phyloP scores from a whole-genome alignment of 2,329 filamentous ascomycete species.

The Calcarisporium arbuscula region DNA sequence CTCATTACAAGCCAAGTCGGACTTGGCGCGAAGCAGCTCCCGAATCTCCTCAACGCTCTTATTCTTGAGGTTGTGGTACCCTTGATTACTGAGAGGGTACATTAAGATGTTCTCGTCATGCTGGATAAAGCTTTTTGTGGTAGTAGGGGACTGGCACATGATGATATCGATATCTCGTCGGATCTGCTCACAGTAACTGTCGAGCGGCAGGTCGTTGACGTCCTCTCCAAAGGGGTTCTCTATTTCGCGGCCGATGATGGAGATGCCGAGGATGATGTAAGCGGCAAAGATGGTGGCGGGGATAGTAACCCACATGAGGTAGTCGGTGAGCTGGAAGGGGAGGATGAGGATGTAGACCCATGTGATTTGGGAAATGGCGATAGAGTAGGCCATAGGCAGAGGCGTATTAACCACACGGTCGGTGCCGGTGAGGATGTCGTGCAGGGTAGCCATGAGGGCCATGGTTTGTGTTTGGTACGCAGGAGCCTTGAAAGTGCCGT shows the following conservation, averaged over 20 bases:
- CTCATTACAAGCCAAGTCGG: too few relatives aligned
- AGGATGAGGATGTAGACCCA: slow-evolving; percentile 68
- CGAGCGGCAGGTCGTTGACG: slow-evolving; percentile 73
- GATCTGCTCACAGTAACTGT: slow-evolving; percentile 69
- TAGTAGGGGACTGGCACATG: too few relatives aligned
- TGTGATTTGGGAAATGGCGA: slow-evolving; percentile 70
- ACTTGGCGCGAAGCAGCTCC: too few relatives aligned
- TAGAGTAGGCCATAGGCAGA: slow-evolving; percentile 66
- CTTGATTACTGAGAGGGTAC: too few relatives aligned
- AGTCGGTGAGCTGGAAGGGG: slow-evolving; percentile 61
- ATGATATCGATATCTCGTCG: slow-evolving; percentile 69
- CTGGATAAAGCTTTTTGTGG: too few relatives aligned
- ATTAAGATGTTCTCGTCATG: too few relatives aligned
- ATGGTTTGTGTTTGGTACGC: slow-evolving; percentile 47
- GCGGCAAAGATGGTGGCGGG: slow-evolving; percentile 46
- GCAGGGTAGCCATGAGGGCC: slow-evolving; percentile 47
- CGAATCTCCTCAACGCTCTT: too few relatives aligned
- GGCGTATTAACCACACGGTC: slow-evolving; percentile 71
- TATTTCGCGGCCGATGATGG: slow-evolving; percentile 69
- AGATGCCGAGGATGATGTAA: slow-evolving; percentile 37
- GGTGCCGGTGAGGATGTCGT: slow-evolving; percentile 59
- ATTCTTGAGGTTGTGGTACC: too few relatives aligned
- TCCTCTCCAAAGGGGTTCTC: slow-evolving; percentile 81
- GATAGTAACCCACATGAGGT: slow-evolving; percentile 50
- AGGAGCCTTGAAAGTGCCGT: slow-evolving; percentile 39